These are phyloP conservation scores for Apiotrichum sp. DNA, from an alignment of 1,284 basidiomycete genomes.

Conservation along the genomic window DNA sequence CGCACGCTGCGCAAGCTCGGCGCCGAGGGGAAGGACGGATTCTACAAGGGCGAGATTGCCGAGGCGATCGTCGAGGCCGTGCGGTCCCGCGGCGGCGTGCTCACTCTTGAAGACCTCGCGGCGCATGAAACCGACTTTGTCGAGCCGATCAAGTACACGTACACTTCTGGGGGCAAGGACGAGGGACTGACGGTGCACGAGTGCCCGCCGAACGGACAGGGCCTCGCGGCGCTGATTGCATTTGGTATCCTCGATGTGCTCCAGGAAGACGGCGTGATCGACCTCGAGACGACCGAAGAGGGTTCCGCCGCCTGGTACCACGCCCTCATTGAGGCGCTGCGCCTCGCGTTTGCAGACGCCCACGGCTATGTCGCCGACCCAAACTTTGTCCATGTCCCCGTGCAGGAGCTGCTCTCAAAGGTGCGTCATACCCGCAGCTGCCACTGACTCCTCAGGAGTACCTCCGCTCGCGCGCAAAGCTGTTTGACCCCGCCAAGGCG, in stretches of 20 bases:
- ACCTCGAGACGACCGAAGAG: conserved; percentile 10
- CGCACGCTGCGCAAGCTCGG: conserved; percentile 72
- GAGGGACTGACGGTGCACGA: conserved; percentile 54
- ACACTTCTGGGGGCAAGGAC: conserved; percentile 13
- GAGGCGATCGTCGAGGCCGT: conserved; percentile 79
- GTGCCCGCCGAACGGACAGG: conserved; percentile 92
- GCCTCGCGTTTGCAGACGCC: conserved; percentile 20
- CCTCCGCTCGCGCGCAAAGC: conserved; percentile 63
- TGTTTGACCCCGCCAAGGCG: conserved; percentile 64
- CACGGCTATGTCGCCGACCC: conserved; percentile 73
- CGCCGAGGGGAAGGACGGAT: conserved; percentile 77
- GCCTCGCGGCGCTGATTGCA: conserved; percentile 85
- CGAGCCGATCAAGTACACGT: conserved; percentile 84
- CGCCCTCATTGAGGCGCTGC: conserved; percentile 16
- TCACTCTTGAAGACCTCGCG: conserved; percentile 82
- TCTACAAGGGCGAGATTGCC: conserved; percentile 84
- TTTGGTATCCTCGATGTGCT: conserved; percentile 77
- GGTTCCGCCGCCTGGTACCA: conserved; percentile 18
- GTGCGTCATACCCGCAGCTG: no score
- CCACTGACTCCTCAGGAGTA: conserved; percentile 59
- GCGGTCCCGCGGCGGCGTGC: conserved; percentile 71
- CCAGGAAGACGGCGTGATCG: conserved; percentile 17
- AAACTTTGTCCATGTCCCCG: conserved; percentile 61
- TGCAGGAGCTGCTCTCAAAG: conserved; percentile 68
- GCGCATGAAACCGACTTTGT: conserved; percentile 71